Evolutionary conservation across 768 basidiomycete species (phyloP), one percentile per base, ranked within the genome.

Genomic region (Tricholoma terreum): DNA sequence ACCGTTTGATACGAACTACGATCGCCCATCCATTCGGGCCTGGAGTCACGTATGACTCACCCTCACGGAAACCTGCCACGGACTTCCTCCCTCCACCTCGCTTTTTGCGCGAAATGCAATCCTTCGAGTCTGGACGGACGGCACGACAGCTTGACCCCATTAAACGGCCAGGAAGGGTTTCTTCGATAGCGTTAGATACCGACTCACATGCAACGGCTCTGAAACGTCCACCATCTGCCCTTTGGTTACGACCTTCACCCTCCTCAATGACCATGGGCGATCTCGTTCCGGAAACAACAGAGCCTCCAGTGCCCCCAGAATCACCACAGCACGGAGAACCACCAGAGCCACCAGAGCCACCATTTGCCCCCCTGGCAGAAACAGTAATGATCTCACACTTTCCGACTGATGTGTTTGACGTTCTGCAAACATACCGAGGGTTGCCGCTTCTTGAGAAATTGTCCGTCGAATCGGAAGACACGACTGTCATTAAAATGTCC

Each of bases 61-160:
- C 86, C 3, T 68, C 77, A 0, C 75, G 80, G 58, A 77, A 72
- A 33, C 75, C 78, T 7, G 69, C 74, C 1, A 52, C 75, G 1
- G 70, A 82, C 15, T 75, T 72, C 49, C 67, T 83, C 4, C 75
- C 77, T 4, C 63, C 80, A 1, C 79, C 84, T 1, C 84, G 81
- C 4, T 75, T 77, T 42, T 68, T 94, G n/a, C 86, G 90, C 21
- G 87, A 87, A 67, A 89, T 92, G 86, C 90, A 92, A 62, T 90
- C 89, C 0, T 94, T 93, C 65, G 92, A 94, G 62, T 92, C 90
- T 4, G 85, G 85, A 1, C 69, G 89, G 35, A 94, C 92, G 0
- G 90, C 89, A 0, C 81, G 84, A 21, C 87, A 88, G 49, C 67
- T 65, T 34, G 78, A 79, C 36, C 45, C 45, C 24, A 57, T 55